Percentiles rank a stretch among this genome's conserved stretches.
phyloP scores from a whole-genome alignment of 805 yeast genomes.

The Yueomyces sinensis region DNA sequence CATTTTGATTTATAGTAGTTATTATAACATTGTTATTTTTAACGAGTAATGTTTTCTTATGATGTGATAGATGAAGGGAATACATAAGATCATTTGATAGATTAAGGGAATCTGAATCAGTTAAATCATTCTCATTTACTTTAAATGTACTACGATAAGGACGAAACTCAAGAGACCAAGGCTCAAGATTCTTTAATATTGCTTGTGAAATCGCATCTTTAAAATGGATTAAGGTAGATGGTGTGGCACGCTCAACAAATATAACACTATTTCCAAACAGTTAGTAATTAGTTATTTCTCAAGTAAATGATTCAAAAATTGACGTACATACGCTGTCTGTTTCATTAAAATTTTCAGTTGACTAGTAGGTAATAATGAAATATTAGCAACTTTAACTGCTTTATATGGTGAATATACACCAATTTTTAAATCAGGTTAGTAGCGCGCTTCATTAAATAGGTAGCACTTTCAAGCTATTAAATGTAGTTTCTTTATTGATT shows the following conservation, averaged over 20 bases:
- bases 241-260: constrained; percentile 21
- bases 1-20: constrained; percentile 9
- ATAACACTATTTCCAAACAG: constrained; percentile 12
- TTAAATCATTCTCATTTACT: constrained; percentile 6
- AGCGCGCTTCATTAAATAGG: too few relatives aligned
- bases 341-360: background rate
- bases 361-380: too few relatives aligned
- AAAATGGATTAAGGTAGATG: constrained; percentile 18
- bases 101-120: too few relatives aligned
- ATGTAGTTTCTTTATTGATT: too few relatives aligned
- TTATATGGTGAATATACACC: too few relatives aligned
- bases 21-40: constrained; percentile 15
- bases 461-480: too few relatives aligned
- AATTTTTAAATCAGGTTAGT: too few relatives aligned
- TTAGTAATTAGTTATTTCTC: background rate
- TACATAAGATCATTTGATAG: constrained; percentile 21
- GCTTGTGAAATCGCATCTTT: constrained; percentile 19
- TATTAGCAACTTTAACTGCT: too few relatives aligned
- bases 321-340: background rate
- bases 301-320: background rate
- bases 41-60: constrained; percentile 13
- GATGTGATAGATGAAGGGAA: constrained; percentile 16
- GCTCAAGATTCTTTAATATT: constrained; percentile 11
- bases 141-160: constrained; percentile 17
- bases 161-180: constrained; percentile 21